Conservation (phyloP, 305 asterid species). For the Solanum hybrid region DNA sequence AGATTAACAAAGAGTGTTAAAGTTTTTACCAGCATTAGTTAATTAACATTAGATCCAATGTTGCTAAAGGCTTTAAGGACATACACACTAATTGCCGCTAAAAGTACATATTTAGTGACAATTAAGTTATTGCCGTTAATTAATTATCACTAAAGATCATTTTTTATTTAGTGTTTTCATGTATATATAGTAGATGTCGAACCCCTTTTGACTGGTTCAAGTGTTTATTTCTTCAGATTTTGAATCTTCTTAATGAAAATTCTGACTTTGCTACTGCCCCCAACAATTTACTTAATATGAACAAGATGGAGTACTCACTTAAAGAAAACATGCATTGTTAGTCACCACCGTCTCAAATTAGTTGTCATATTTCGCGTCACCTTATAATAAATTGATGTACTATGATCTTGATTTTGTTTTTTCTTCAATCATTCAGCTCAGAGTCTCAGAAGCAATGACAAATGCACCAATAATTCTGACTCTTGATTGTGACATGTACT, state of each 20-base stretch:
- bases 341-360: background rate
- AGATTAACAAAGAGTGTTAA: background rate
- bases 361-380: background rate
- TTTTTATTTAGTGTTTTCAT: background rate
- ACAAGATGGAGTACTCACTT: background rate
- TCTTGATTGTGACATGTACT: background rate
- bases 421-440: background rate
- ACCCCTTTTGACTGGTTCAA: background rate
- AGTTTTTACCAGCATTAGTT: background rate
- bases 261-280: too few relatives aligned
- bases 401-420: background rate
- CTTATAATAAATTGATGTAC: background rate
- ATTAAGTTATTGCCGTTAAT: background rate
- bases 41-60: too few relatives aligned
- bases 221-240: background rate
- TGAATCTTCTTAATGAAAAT: background rate
- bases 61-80: too few relatives aligned
- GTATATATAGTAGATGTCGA: too few relatives aligned
- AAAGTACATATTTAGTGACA: background rate
- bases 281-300: background rate
- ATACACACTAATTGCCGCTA: background rate
- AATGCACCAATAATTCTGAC: background rate
- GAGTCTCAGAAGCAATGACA: background rate
- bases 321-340: background rate
- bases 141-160: fast-evolving